A percentile compares a stretch with the other conserved stretches of the same genome.
Conservation (phyloP, 306 rosid genomes). For the Cucurbita pepo region DNA sequence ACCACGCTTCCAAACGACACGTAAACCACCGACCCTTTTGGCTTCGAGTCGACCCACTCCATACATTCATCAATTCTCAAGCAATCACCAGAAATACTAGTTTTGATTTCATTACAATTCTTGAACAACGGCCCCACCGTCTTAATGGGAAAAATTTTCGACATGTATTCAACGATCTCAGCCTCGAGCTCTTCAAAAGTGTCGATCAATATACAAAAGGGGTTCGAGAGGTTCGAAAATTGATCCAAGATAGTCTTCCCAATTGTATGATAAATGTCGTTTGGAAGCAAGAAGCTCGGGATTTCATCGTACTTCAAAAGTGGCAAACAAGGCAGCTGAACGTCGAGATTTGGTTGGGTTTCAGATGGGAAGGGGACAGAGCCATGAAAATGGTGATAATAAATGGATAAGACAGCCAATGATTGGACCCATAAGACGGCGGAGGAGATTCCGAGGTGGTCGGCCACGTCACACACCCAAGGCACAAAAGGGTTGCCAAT, state of each 20-base stretch:
- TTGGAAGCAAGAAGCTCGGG: conserved; percentile 16
- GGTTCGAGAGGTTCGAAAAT: conserved; percentile 10
- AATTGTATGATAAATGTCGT: not conserved
- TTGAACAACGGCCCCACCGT: conserved; percentile 19
- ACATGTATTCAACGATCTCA: conserved; percentile 2
- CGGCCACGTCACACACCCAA: conserved; percentile 32
- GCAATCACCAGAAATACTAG: not conserved
- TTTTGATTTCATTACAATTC: not conserved
- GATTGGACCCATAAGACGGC: conserved; percentile 57
- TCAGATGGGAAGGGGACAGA: conserved; percentile 13
- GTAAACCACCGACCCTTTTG: conserved; percentile 13
- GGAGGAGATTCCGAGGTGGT: conserved; percentile 22
- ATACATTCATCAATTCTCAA: conserved; percentile 13
- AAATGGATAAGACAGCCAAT: conserved; percentile 23
- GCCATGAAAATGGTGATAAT: conserved; percentile 6
- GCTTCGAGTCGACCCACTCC: conserved; percentile 12
- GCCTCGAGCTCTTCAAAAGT: conserved; percentile 21
- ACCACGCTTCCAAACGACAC: conserved; percentile 26
- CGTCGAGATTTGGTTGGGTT: conserved; percentile 6
- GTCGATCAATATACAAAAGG: conserved; percentile 19
- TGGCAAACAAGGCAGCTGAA: conserved; percentile 17
- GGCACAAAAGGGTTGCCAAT: conserved; percentile 40
- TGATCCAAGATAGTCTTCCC: conserved; percentile 11
- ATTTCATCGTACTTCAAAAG: conserved; percentile 16
- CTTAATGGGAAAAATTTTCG: not conserved